Percentiles rank a stretch among this genome's conserved stretches.
Conservation (phyloP, 2,329 filamentous ascomycete genomes). For the Fusarium miscanthi region DNA sequence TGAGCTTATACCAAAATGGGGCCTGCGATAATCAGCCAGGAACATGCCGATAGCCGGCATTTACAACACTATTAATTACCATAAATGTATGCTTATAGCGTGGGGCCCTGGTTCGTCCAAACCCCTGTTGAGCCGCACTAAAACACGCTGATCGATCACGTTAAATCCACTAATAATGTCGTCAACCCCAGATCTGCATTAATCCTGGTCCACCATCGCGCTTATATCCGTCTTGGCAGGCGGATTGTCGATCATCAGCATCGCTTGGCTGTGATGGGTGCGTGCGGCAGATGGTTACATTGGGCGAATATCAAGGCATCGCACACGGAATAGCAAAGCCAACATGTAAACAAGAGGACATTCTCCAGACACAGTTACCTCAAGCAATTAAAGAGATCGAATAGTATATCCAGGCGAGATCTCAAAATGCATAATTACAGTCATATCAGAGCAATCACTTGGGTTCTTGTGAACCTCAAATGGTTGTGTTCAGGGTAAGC, state of each 20-base stretch:
- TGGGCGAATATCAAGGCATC: accelerated
- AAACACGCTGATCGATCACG: slow-evolving; percentile 36
- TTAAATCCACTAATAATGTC: slow-evolving; percentile 35
- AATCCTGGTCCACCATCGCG: neutral
- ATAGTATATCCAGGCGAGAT: neutral
- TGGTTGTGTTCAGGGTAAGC: neutral
- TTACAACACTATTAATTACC: slow-evolving; percentile 24
- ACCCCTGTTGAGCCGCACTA: slow-evolving; percentile 14
- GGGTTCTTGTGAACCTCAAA: accelerated
- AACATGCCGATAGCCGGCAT: neutral
- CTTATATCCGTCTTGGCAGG: slow-evolving; percentile 33
- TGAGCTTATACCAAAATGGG: too few species aligned
- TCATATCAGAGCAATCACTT: neutral
- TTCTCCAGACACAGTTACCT: too few species aligned
- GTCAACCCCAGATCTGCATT: slow-evolving; percentile 34
- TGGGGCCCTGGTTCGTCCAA: slow-evolving; percentile 21
- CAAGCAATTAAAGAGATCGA: too few species aligned
- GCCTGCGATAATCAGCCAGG: slow-evolving; percentile 15
- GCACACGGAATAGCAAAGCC: too few species aligned
- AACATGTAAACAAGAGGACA: too few species aligned
- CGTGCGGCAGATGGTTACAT: neutral
- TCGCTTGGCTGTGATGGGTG: slow-evolving; percentile 1
- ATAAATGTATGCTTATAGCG: slow-evolving; percentile 34
- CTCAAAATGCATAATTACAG: neutral
- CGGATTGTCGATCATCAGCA: slow-evolving; percentile 16